Percentiles rank a stretch among this genome's conserved stretches.
phyloP scores from a whole-genome alignment of 2,329 filamentous ascomycete species.

The Sporothrix mexicana region DNA sequence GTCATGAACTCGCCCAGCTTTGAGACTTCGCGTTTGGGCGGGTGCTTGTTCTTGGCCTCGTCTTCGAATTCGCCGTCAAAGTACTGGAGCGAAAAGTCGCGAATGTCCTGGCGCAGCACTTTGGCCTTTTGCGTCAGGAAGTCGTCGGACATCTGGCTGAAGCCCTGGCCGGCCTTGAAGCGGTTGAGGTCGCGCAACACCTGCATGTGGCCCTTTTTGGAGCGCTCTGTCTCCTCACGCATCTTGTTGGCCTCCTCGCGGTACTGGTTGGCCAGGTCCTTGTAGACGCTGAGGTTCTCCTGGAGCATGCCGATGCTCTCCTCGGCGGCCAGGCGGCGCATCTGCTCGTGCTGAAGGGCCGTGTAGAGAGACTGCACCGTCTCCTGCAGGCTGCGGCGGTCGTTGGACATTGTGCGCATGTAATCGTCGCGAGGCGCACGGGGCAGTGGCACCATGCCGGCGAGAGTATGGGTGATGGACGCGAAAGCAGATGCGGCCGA shows the following conservation, averaged over 20 bases:
- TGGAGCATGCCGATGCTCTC: not conserved
- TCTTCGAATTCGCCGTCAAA: conserved; percentile 23
- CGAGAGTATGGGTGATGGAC: conserved; percentile 9
- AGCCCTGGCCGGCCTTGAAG: conserved; percentile 32
- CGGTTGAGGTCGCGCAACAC: conserved; percentile 34
- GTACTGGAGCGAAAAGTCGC: conserved; percentile 33
- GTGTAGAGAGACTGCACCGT: conserved; percentile 1
- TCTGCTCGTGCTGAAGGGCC: conserved; percentile 27
- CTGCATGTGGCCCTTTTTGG: conserved; percentile 30
- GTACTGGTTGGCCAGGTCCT: conserved; percentile 8
- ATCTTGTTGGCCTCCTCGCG: conserved; percentile 22
- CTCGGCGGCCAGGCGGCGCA: conserved; percentile 25
- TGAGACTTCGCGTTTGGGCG: not conserved
- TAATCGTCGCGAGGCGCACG: conserved; percentile 17
- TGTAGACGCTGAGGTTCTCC: not conserved
- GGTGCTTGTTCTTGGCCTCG: not conserved
- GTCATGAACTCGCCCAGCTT: conserved; percentile 27
- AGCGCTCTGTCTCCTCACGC: conserved; percentile 30
- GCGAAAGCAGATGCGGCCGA: not conserved
- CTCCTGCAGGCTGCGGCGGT: conserved; percentile 23
- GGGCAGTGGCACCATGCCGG: conserved; percentile 8
- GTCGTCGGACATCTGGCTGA: conserved; percentile 31
- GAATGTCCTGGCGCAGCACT: conserved; percentile 34
- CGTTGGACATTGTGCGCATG: conserved; percentile 21
- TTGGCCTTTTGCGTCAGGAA: conserved; percentile 21